phyloP scores from a whole-genome alignment of 345 rosid species.

The Trapa bicornis region DNA sequence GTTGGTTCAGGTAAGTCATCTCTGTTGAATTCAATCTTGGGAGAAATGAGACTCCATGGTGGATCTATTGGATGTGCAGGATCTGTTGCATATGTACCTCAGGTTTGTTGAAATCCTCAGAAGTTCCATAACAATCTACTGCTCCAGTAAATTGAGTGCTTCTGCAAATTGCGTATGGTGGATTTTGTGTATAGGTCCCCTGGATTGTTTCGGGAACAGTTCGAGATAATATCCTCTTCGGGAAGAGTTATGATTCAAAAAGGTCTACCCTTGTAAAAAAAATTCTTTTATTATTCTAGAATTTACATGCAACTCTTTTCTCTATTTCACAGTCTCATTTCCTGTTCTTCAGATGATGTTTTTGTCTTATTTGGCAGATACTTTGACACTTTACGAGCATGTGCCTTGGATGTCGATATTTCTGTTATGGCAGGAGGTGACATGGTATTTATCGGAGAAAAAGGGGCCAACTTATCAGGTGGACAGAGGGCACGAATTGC shows the following conservation, averaged over 20 bases:
- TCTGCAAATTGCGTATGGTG: slow-evolving; percentile 9
- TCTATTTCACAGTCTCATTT: background rate
- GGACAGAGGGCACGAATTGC: slow-evolving; percentile 97
- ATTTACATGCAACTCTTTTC: too few relatives aligned
- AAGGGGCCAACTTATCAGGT: slow-evolving; percentile 88
- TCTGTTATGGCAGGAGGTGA: slow-evolving; percentile 78
- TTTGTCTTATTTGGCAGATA: slow-evolving; percentile 33
- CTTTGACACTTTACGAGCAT: slow-evolving; percentile 44
- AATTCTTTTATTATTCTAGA: slow-evolving; percentile 3
- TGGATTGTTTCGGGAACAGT: slow-evolving; percentile 89
- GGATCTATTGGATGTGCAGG: slow-evolving; percentile 52
- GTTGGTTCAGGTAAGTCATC: slow-evolving; percentile 97
- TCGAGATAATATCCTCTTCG: slow-evolving; percentile 65
- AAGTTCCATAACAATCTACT: background rate
- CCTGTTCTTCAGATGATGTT: slow-evolving; percentile 1
- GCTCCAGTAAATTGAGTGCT: background rate
- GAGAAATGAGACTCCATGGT: slow-evolving; percentile 49
- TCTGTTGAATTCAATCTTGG: slow-evolving; percentile 55
- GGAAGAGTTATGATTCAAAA: slow-evolving; percentile 44
- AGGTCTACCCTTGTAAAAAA: slow-evolving; percentile 30
- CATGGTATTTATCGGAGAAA: slow-evolving; percentile 70
- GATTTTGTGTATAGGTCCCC: slow-evolving; percentile 45
- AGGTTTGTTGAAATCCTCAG: slow-evolving; percentile 29
- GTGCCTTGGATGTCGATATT: slow-evolving; percentile 72
- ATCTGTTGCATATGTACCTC: slow-evolving; percentile 74